These are phyloP conservation scores for Ophioceras dolichostomum DNA, from an alignment of 2,329 filamentous ascomycete species.

Conservation along the genomic window DNA sequence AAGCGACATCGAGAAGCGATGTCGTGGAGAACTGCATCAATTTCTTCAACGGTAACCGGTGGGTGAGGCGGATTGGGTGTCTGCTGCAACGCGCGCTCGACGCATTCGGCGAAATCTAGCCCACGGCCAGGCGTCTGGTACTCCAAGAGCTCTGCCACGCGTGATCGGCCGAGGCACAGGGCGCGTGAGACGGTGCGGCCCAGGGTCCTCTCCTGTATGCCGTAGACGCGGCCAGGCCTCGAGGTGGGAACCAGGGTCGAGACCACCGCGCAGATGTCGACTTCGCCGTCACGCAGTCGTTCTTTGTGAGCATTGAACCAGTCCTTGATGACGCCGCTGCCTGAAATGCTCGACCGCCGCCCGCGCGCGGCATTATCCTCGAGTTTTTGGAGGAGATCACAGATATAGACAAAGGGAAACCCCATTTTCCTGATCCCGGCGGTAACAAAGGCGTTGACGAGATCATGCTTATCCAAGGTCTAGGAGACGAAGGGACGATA, in stretches of 20 bases:
- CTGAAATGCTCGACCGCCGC: conserved; percentile 16
- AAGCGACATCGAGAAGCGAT: conserved; percentile 59
- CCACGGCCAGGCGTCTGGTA: conserved; percentile 47
- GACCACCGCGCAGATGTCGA: conserved; percentile 51
- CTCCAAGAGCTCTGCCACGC: conserved; percentile 46
- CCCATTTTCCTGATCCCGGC: too few species aligned
- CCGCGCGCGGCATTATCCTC: conserved; percentile 30
- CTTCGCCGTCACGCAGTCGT: conserved; percentile 42
- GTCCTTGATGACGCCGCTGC: conserved; percentile 30
- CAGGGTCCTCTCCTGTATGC: conserved; percentile 48
- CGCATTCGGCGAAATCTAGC: conserved; percentile 58
- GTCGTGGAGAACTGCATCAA: conserved; percentile 52
- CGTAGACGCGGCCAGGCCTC: conserved; percentile 67
- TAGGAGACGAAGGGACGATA: neutral
- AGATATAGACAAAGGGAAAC: conserved; percentile 57
- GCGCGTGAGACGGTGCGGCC: conserved; percentile 55
- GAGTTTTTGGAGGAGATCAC: conserved; percentile 59
- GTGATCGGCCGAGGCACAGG: conserved; percentile 50
- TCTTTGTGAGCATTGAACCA: conserved; percentile 61
- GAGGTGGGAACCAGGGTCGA: conserved; percentile 67
- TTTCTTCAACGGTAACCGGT: conserved; percentile 54
- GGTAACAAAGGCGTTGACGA: neutral
- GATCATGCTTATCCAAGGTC: neutral
- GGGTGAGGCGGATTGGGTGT: conserved; percentile 34
- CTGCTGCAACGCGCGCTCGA: conserved; percentile 49